Conservation (phyloP, 257 asterid genomes). For the Fraxinus quadrangulata region DNA sequence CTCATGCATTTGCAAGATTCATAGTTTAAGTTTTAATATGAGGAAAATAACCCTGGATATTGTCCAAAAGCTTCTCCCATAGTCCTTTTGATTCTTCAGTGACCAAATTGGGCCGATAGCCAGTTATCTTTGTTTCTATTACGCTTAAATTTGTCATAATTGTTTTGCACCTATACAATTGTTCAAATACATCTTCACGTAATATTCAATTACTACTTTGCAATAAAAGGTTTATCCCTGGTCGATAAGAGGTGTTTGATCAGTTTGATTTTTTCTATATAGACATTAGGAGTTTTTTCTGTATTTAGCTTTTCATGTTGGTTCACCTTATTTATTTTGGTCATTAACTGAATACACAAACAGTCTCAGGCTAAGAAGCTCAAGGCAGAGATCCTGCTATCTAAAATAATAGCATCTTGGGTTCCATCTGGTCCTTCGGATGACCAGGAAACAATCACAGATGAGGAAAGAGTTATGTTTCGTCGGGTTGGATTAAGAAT, state of each 20-base stretch:
- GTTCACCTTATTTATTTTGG: constrained; percentile 16
- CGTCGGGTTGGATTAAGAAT: constrained; percentile 87
- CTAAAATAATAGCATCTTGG: constrained; percentile 90
- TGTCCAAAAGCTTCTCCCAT: not conserved
- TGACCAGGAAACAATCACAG: constrained; percentile 97
- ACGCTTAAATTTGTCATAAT: not conserved
- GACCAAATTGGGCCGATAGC: not conserved
- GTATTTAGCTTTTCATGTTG: constrained; percentile 20
- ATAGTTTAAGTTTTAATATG: not conserved
- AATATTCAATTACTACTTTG: constrained; percentile 3
- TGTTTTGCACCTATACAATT: not conserved
- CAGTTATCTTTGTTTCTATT: not conserved
- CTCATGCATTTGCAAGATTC: not conserved
- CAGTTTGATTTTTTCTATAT: not conserved
- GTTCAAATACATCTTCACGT: not conserved
- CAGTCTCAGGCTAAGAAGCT: constrained; percentile 93
- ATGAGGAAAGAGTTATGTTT: constrained; percentile 88
- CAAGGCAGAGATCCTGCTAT: constrained; percentile 82
- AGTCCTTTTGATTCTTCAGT: too few relatives aligned
- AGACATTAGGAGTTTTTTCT: not conserved
- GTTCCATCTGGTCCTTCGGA: constrained; percentile 82
- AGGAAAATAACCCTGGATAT: not conserved
- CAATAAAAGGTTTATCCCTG: not conserved
- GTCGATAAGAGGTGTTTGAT: constrained; percentile 14
- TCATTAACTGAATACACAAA: constrained; percentile 27